Evolutionary conservation across 2,329 filamentous ascomycete genomes (phyloP).

Genomic region (Hymenoscyphus scutula): DNA sequence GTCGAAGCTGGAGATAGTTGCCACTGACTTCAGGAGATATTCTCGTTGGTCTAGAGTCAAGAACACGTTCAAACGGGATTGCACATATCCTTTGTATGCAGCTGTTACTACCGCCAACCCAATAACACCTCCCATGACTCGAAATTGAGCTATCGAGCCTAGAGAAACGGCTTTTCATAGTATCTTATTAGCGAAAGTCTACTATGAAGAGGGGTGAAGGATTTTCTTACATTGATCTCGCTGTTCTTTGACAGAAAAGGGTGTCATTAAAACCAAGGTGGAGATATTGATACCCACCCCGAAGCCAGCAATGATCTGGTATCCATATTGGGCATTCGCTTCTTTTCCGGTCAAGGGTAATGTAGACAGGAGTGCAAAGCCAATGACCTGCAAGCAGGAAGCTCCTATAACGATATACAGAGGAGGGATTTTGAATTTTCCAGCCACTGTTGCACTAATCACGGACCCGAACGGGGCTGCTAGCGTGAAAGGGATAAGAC

Average conservation of each 20-base stretch:
- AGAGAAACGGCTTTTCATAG: not conserved
- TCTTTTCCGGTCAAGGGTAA: not conserved
- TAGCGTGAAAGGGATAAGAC: not conserved
- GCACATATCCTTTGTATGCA: constrained; percentile 2
- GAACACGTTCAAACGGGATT: not conserved
- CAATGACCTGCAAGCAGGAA: not conserved
- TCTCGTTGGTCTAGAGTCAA: not conserved
- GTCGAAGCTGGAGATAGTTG: not conserved
- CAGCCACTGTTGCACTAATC: not conserved
- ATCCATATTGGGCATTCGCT: not conserved
- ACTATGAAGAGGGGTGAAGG: not conserved
- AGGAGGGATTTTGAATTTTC: not conserved
- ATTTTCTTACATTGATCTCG: not conserved
- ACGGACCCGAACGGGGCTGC: not conserved
- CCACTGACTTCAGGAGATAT: not conserved
- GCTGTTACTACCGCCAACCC: constrained; percentile 3
- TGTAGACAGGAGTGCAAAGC: constrained; percentile 2
- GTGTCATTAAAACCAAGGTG: not conserved
- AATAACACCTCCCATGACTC: constrained; percentile 4
- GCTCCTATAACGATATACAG: not conserved
- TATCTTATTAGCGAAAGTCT: not conserved
- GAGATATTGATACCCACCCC: constrained; percentile 7
- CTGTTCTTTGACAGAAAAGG: not conserved
- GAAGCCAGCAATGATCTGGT: constrained; percentile 6
- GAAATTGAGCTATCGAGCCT: not conserved